Percentiles rank a stretch among this genome's conserved stretches.
Evolutionary conservation across 1,139 yeast species (phyloP).

Genomic region (Debaryomyces nepalensis): DNA sequence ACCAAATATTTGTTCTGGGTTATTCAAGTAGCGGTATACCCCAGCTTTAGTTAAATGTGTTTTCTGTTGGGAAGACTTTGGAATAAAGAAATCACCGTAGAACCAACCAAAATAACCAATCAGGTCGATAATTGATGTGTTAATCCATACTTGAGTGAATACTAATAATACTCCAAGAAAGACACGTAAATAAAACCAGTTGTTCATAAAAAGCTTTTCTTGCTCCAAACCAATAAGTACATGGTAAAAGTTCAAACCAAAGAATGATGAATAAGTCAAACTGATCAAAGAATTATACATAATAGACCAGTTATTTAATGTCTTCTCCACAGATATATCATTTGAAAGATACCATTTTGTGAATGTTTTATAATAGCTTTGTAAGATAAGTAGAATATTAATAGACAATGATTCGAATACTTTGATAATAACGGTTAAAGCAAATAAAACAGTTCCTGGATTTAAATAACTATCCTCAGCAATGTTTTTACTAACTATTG

Average conservation of each 20-base stretch:
- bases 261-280: slow-evolving; percentile 50
- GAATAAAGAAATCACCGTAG: slow-evolving; percentile 84
- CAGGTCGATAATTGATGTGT: slow-evolving; percentile 69
- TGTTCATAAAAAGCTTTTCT: slow-evolving; percentile 29
- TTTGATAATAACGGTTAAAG: slow-evolving; percentile 55
- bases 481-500: slow-evolving; percentile 20
- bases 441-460: slow-evolving; percentile 40
- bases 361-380: slow-evolving; percentile 66
- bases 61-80: slow-evolving; percentile 42
- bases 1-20: slow-evolving; percentile 84
- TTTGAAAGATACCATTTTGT: slow-evolving; percentile 69
- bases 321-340: slow-evolving; percentile 69
- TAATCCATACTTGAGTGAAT: slow-evolving; percentile 72
- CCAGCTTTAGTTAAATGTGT: slow-evolving; percentile 77
- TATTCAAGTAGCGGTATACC: slow-evolving; percentile 80
- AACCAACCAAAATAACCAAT: slow-evolving; percentile 91
- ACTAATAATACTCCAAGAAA: slow-evolving; percentile 61
- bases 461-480: slow-evolving; percentile 21
- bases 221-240: slow-evolving; percentile 26
- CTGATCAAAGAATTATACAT: slow-evolving; percentile 61
- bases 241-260: slow-evolving; percentile 46
- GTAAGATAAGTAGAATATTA: slow-evolving; percentile 58
- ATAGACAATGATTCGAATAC: slow-evolving; percentile 57
- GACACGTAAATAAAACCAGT: slow-evolving; percentile 59
- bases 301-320: slow-evolving; percentile 79